Conservation (phyloP, 495 filamentous ascomycete genomes). For the Collariella sp. region DNA sequence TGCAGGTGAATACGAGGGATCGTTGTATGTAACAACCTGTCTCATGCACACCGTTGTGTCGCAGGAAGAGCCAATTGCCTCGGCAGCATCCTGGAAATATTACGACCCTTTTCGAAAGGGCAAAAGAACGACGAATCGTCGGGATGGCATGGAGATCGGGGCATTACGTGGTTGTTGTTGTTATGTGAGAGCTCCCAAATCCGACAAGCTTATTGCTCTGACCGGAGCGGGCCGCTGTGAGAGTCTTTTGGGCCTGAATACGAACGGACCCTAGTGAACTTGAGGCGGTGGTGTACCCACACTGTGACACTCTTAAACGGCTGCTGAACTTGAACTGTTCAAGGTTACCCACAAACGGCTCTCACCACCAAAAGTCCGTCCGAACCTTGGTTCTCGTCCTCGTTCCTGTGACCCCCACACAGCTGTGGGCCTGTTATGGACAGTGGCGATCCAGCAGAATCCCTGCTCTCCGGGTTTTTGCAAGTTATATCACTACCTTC, state of each 20-base stretch:
- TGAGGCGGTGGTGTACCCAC: too few species aligned
- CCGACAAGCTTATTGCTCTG: neutral
- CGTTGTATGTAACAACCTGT: neutral
- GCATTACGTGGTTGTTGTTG: constrained; percentile 4
- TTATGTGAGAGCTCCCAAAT: neutral
- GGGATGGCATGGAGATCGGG: neutral
- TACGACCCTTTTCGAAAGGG: neutral
- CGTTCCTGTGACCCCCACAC: too few species aligned
- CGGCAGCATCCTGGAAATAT: neutral
- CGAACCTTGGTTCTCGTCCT: too few species aligned
- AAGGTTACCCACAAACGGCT: too few species aligned
- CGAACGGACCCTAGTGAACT: too few species aligned
- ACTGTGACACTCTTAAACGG: too few species aligned
- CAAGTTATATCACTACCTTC: too few species aligned
- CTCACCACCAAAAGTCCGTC: too few species aligned
- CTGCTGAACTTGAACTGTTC: too few species aligned
- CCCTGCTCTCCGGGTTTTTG: neutral
- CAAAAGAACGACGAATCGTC: neutral
- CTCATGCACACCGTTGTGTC: neutral
- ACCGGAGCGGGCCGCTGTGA: too few species aligned
- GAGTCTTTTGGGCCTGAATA: too few species aligned
- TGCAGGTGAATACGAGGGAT: constrained; percentile 1
- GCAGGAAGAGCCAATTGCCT: constrained; percentile 1
- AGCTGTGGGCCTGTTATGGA: too few species aligned
- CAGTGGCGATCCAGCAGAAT: constrained; percentile 6